Evolutionary conservation across 441 rosid species (phyloP), one percentile per base, ranked within the genome.

Genomic region (Croton laevigatus): DNA sequence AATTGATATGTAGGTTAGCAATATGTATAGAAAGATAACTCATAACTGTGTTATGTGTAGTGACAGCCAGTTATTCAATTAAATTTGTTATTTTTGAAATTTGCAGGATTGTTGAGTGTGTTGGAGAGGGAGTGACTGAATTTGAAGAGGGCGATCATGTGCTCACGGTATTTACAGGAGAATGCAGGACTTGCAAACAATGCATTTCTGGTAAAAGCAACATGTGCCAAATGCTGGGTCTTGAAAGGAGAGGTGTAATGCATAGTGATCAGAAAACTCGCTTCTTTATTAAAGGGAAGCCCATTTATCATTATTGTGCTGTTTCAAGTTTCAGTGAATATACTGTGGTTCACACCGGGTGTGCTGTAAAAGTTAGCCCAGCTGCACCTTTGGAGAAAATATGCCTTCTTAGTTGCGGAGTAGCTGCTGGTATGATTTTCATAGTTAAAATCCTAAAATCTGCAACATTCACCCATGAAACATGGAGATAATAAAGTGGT

Each of bases 311-410:
- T 74, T 94, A 86, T 77, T 90, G 94, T 59, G 98, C 97, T 0
- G 93, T 94, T 78, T 94, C 99, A 7, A 94, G 99, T 84, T 92
- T 94, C 82, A 89, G 97, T 17, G 96, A 92, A 75, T 94, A 87
- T 73, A 89, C 94, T 0, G 94, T 94, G 52, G 98, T 94, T 68
- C 94, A 90, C 77, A 86, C 96, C 12, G 98, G 99, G 3, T 90
- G 96, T 83, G 97, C 99, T 71, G 96, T 89, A 68, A 92, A 94
- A 84, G 87, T 94, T 53, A 79, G 76, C 73, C 76, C 85, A n/a
- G 6, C 46, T 17, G 99, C 86, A 8, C 97, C 98, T 77, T 75
- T 92, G 37, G 82, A 92, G 27, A 94, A 89, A 72, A 88, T 94
- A 45, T 92, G 99, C 87, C 89, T 89, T 8, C 86, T 94, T 2